Conservation (phyloP, 768 basidiomycete genomes). For the Gautieria morchelliformis region DNA sequence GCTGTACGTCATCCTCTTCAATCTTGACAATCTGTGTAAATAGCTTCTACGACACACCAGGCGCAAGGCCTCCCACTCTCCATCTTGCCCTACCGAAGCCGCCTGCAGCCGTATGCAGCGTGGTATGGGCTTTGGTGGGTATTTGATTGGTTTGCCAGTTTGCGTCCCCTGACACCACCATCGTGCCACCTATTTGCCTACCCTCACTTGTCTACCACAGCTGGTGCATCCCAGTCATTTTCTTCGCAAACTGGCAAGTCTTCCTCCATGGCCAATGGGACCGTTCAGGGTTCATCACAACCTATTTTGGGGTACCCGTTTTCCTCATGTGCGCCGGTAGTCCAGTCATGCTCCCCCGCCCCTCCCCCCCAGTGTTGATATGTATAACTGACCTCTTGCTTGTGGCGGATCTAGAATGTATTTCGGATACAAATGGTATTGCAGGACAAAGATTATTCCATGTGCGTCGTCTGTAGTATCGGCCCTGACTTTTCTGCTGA, state of each 20-base stretch:
- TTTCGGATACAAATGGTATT: not conserved
- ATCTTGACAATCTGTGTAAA: too few species aligned
- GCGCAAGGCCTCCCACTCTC: constrained; percentile 39
- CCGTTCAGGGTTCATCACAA: constrained; percentile 12
- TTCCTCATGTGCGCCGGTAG: constrained; percentile 7
- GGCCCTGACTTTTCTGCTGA: not conserved
- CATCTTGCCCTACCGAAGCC: constrained; percentile 35
- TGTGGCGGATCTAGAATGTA: not conserved
- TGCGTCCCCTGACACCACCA: too few species aligned
- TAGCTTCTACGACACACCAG: constrained; percentile 7
- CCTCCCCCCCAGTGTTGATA: too few species aligned
- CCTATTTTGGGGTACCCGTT: constrained; percentile 15
- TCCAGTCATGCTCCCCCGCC: too few species aligned
- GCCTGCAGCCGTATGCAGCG: constrained; percentile 32
- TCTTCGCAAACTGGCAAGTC: constrained; percentile 15
- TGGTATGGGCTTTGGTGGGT: constrained; percentile 22
- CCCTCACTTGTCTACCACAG: not conserved
- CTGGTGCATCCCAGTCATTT: constrained; percentile 10
- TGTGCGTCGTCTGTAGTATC: not conserved
- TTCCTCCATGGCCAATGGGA: constrained; percentile 14
- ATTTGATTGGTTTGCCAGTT: not conserved
- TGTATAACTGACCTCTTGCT: too few species aligned
- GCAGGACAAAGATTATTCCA: not conserved
- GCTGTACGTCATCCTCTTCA: too few species aligned
- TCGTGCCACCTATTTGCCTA: not conserved